Conservation (phyloP, 108 stramenopile species). For the Nitzschia sp. region DNA sequence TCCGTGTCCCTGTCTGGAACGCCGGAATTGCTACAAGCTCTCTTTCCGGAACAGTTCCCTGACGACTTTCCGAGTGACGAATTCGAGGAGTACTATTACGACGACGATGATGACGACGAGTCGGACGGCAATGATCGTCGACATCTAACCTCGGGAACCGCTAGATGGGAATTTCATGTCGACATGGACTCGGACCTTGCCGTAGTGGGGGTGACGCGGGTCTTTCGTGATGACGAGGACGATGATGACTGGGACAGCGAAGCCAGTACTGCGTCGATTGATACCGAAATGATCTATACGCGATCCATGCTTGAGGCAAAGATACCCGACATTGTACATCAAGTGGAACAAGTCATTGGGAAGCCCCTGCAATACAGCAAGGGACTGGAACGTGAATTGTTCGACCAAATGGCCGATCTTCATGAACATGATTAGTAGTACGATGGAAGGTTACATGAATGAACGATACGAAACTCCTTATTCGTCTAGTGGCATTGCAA, state of each 20-base stretch:
- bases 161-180: neutral
- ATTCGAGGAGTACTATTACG: neutral
- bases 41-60: constrained; percentile 6
- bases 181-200: constrained; percentile 8
- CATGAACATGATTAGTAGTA: neutral
- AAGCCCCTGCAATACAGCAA: constrained; percentile 8
- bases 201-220: neutral
- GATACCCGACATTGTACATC: constrained; percentile 7
- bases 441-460: neutral
- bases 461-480: neutral
- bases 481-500: neutral
- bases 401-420: neutral
- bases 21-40: neutral
- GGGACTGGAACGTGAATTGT: neutral
- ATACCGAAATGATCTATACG: neutral
- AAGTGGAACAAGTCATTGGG: constrained; percentile 5
- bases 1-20: neutral
- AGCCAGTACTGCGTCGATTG: neutral
- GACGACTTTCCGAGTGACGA: neutral
- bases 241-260: neutral
- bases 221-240: constrained; percentile 4
- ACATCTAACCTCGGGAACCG: neutral
- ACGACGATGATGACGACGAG: neutral
- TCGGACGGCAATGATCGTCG: neutral
- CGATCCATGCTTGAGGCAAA: neutral